Evolutionary conservation across 805 yeast genomes (phyloP).

Genomic region (Pichia cabralensis): DNA sequence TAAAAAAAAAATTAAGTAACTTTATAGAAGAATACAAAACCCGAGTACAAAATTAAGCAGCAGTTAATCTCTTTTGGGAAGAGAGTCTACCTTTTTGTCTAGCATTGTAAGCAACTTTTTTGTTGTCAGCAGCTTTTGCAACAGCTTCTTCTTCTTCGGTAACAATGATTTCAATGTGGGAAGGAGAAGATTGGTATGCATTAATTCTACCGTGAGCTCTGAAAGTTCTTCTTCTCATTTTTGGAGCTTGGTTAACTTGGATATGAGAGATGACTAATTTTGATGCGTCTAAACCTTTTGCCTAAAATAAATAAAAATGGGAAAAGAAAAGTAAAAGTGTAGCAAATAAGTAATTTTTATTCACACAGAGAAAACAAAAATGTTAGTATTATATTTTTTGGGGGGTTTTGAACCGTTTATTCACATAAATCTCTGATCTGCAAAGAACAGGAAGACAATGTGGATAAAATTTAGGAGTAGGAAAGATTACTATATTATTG

Average conservation of each 20-base stretch:
- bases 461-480: no score
- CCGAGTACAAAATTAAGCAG: conserved; percentile 29
- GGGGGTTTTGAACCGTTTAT: no score
- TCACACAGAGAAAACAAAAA: no score
- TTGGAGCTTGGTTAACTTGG: conserved; percentile 99
- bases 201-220: conserved; percentile 99
- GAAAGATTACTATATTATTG: no score
- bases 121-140: conserved; percentile 63
- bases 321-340: conserved; percentile 8
- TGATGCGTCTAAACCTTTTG: conserved; percentile 95
- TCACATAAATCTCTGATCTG: no score
- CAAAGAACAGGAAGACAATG: no score
- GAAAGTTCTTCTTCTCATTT: conserved; percentile 99
- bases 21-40: neutral
- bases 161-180: conserved; percentile 95
- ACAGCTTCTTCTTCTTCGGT: conserved; percentile 93
- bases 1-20: no score
- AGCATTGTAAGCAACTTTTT: conserved; percentile 61
- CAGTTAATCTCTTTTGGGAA: conserved; percentile 78
- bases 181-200: conserved; percentile 98
- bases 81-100: conserved; percentile 92
- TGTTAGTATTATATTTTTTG: no score
- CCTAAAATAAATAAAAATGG: conserved; percentile 25
- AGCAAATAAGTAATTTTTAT: no score
- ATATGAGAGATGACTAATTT: conserved; percentile 94